phyloP scores from a whole-genome alignment of 257 asterid genomes.

The Voacanga thouarsii region DNA sequence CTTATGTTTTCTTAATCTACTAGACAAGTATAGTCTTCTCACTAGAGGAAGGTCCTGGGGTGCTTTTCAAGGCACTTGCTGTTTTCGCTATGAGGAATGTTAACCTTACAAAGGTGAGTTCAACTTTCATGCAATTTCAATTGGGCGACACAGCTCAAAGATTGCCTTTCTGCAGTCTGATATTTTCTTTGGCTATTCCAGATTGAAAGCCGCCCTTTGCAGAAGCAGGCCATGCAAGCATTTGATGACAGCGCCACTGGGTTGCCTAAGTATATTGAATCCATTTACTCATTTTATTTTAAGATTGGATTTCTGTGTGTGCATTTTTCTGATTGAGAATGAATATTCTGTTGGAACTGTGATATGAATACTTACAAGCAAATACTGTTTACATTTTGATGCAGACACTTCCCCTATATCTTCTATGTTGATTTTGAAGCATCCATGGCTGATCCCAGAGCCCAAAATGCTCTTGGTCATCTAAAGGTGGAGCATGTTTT shows the following conservation, averaged over 20 bases:
- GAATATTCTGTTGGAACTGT: background rate
- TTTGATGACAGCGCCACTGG: constrained; percentile 54
- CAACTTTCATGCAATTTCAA: background rate
- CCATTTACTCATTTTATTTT: background rate
- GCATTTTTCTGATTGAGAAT: background rate
- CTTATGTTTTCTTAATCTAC: constrained; percentile 11
- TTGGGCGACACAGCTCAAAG: background rate
- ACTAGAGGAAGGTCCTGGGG: constrained; percentile 99
- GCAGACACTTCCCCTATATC: constrained; percentile 91
- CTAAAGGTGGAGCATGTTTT: constrained; percentile 51
- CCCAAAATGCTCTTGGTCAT: constrained; percentile 96
- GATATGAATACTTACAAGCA: background rate
- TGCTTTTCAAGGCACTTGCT: constrained; percentile 97
- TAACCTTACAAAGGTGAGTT: constrained; percentile 86
- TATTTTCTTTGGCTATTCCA: constrained; percentile 21
- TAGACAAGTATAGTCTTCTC: constrained; percentile 99
- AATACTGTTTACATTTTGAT: constrained; percentile 17
- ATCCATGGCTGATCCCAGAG: constrained; percentile 97
- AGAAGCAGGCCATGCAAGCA: constrained; percentile 65
- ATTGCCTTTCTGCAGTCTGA: background rate
- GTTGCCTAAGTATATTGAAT: constrained; percentile 60
- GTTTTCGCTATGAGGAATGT: constrained; percentile 91
- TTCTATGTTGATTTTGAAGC: constrained; percentile 98
- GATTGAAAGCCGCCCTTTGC: constrained; percentile 99
- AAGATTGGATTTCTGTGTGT: background rate